Conservation (phyloP, 2,329 filamentous ascomycete species). For the Alternaria solani region DNA sequence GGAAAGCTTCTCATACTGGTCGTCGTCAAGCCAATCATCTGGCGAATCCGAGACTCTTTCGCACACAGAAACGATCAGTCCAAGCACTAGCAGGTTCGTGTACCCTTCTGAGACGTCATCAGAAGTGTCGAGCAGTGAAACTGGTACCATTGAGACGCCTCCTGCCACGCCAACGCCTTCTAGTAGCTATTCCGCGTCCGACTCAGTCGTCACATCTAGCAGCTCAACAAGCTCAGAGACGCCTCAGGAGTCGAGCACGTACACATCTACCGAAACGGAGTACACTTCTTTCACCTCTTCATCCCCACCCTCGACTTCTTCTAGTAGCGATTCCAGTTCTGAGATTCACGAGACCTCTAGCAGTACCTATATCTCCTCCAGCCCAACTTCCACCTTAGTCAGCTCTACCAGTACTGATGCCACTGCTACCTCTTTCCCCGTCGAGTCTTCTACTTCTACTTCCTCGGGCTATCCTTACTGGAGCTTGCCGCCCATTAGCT, state of each 20-base stretch:
- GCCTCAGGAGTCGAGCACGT: not conserved
- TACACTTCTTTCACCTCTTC: not conserved
- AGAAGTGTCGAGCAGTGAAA: constrained; percentile 3
- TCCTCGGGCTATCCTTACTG: constrained; percentile 5
- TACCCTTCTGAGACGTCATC: constrained; percentile 3
- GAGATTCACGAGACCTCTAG: not conserved
- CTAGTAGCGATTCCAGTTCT: not conserved
- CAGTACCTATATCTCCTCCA: not conserved
- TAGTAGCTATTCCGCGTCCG: not conserved
- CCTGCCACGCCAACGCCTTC: not conserved
- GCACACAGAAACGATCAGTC: not conserved
- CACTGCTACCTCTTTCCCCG: constrained; percentile 7
- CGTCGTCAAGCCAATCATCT: not conserved
- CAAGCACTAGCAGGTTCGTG: not conserved
- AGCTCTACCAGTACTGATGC: constrained; percentile 15
- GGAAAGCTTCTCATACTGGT: constrained; percentile 1
- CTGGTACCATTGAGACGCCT: not conserved
- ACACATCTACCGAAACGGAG: not conserved
- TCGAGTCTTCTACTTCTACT: constrained; percentile 1
- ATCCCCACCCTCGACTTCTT: not conserved
- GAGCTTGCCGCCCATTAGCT: not conserved
- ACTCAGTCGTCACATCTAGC: no score
- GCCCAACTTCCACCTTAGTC: not conserved
- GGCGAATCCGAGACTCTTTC: not conserved
- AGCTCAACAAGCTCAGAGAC: not conserved